These are phyloP conservation scores for Geranium incanum DNA, from an alignment of 441 rosid genomes.

Conservation along the genomic window DNA sequence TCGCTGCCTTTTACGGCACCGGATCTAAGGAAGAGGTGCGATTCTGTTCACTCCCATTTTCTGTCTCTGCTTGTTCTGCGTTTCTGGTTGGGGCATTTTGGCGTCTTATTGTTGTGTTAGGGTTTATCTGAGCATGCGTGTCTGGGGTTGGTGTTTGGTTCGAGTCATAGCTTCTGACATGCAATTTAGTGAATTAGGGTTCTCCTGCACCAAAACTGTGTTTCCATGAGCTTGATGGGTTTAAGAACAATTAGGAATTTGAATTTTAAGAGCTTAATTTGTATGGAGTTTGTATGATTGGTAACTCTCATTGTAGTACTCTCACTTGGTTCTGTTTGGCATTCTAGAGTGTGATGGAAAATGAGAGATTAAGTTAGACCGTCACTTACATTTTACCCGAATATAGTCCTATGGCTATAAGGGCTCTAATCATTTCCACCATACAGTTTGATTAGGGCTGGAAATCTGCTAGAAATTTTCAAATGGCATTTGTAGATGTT, in stretches of 20 bases:
- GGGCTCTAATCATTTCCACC: no score
- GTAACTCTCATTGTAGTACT: not conserved
- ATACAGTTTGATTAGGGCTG: no score
- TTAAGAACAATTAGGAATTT: not conserved
- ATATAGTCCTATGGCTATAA: no score
- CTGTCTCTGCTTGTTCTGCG: no score
- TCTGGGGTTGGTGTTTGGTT: not conserved
- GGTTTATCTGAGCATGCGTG: not conserved
- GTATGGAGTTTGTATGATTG: not conserved
- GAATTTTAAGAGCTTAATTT: not conserved
- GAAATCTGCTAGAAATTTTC: no score
- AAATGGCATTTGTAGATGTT: not conserved
- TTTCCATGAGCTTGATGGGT: not conserved
- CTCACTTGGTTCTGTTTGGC: no score
- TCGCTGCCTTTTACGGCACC: slow-evolving; percentile 98
- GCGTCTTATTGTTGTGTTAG: not conserved
- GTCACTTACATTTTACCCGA: not conserved
- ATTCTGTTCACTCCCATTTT: slow-evolving; percentile 9
- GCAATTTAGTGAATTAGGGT: not conserved
- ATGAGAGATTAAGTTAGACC: not conserved
- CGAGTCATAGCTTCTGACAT: no score
- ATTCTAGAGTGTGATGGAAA: not conserved
- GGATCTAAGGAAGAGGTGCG: slow-evolving; percentile 99
- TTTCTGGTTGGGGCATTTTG: not conserved
- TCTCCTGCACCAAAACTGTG: not conserved